Conservation (phyloP, 176 grass and related monocot species). For the Luzula sylvatica region DNA sequence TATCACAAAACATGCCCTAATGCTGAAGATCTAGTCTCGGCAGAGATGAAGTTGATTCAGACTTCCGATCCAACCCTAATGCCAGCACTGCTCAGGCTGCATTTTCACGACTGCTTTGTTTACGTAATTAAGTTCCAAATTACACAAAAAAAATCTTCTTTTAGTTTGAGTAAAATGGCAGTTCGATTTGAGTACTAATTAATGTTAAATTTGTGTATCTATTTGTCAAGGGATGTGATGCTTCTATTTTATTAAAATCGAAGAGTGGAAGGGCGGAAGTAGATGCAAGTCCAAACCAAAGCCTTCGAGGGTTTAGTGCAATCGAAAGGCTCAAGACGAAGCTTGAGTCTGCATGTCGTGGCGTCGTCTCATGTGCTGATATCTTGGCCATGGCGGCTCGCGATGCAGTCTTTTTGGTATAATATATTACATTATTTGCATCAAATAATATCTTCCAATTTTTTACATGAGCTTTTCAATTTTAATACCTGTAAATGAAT, state of each 20-base stretch:
- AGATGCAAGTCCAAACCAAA: constrained; percentile 39
- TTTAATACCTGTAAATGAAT: no score
- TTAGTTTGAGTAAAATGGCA: no score
- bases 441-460: not conserved
- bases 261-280: constrained; percentile 37
- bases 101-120: constrained; percentile 68
- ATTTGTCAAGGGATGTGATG: constrained; percentile 30
- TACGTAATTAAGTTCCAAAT: not conserved
- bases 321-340: constrained; percentile 49
- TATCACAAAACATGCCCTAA: constrained; percentile 34
- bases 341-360: constrained; percentile 37
- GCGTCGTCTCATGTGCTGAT: constrained; percentile 58
- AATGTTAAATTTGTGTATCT: not conserved
- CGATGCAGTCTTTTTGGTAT: constrained; percentile 40
- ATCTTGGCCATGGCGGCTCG: constrained; percentile 60
- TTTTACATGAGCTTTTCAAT: no score
- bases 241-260: constrained; percentile 39
- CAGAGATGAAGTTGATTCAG: constrained; percentile 5
- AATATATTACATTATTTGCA: not conserved
- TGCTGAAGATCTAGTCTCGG: constrained; percentile 30
- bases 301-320: constrained; percentile 42
- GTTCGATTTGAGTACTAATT: no score
- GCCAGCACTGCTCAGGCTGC: constrained; percentile 31
- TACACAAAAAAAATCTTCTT: not conserved
- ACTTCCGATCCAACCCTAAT: constrained; percentile 28